Evolutionary conservation across 148 eudicot genomes (phyloP).

Genomic region (Fagopyrum tataricum): DNA sequence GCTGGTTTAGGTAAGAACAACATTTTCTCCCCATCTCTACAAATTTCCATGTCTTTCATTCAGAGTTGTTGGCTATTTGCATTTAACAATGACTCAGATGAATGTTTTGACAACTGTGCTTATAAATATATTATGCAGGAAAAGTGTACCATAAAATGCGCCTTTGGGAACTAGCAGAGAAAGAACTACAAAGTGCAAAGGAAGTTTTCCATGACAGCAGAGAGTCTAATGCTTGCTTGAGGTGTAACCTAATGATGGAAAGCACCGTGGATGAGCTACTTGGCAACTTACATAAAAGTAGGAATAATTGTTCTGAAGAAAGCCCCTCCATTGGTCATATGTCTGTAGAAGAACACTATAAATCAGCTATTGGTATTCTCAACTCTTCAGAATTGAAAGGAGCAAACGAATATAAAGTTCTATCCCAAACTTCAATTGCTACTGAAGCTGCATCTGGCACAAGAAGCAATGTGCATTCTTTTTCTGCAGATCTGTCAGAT

Average conservation of each 20-base stretch:
- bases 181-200: conserved; percentile 49
- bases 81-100: background rate
- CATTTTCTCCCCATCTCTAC: conserved; percentile 1
- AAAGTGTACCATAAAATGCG: conserved; percentile 49
- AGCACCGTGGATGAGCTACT: conserved; percentile 51
- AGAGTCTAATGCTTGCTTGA: conserved; percentile 41
- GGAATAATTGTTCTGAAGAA: conserved; percentile 19
- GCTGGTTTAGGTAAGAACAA: conserved; percentile 50
- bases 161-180: conserved; percentile 54
- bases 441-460: conserved; percentile 4
- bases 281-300: conserved; percentile 49
- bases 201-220: conserved; percentile 33
- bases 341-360: conserved; percentile 37
- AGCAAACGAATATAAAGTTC: background rate
- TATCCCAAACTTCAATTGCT: background rate
- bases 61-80: background rate
- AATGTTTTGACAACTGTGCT: background rate
- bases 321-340: conserved; percentile 14
- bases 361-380: conserved; percentile 43
- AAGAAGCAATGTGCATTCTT: background rate
- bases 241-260: conserved; percentile 53
- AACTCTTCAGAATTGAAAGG: conserved; percentile 44
- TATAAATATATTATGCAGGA: conserved; percentile 35
- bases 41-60: background rate
- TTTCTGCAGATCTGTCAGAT: conserved; percentile 8